These are phyloP conservation scores for Leptographium flavum DNA, from an alignment of 2,329 filamentous ascomycete species.

Conservation along the genomic window DNA sequence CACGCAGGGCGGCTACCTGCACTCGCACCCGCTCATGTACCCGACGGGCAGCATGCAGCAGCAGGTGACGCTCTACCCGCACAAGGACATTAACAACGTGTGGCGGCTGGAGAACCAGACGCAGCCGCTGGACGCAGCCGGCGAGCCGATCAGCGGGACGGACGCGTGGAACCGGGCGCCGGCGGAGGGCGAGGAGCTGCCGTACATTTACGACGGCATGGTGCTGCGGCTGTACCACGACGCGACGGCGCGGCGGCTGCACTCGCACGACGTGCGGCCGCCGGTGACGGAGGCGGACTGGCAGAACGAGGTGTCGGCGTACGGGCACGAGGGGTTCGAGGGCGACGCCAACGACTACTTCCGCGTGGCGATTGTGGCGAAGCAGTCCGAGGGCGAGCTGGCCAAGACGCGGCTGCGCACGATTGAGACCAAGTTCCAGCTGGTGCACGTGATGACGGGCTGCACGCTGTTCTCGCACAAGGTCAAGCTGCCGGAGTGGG, in stretches of 20 bases:
- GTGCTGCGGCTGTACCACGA: constrained; percentile 73
- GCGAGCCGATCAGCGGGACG: constrained; percentile 65
- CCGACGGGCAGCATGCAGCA: constrained; percentile 96
- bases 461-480: constrained; percentile 97
- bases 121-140: constrained; percentile 65
- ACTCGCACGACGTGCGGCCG: constrained; percentile 88
- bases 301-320: constrained; percentile 94
- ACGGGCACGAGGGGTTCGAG: constrained; percentile 92
- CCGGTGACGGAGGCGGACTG: constrained; percentile 79
- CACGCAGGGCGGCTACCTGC: constrained; percentile 93
- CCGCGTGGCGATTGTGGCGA: constrained; percentile 87
- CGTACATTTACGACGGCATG: constrained; percentile 65
- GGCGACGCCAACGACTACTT: constrained; percentile 96
- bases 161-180: constrained; percentile 66
- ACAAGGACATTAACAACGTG: constrained; percentile 97
- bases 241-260: constrained; percentile 73
- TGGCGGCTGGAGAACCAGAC: constrained; percentile 95
- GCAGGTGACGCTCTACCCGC: constrained; percentile 93
- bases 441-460: constrained; percentile 92
- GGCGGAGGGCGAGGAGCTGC: constrained; percentile 27
- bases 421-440: constrained; percentile 91
- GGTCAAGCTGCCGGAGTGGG: constrained; percentile 97
- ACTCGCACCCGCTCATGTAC: constrained; percentile 96
- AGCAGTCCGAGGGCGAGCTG: constrained; percentile 61
- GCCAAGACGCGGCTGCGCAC: constrained; percentile 81